Percentiles rank a stretch among this genome's conserved stretches.
Conservation (phyloP, 192 early-diverging fungal species). For the Coemansia sp. region DNA sequence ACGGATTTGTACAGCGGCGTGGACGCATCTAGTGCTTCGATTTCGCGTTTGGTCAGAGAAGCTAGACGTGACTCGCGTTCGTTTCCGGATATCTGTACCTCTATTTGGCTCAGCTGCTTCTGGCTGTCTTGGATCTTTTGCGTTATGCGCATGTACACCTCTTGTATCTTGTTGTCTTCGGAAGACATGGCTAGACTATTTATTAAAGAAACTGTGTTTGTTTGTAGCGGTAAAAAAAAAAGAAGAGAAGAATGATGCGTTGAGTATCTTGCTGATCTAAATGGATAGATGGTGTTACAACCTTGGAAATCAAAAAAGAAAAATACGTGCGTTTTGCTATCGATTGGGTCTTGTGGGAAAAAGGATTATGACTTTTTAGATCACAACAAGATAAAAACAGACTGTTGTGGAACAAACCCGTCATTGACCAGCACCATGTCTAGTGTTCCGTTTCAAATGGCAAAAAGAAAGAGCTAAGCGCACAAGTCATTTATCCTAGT, state of each 20-base stretch:
- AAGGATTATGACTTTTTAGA: too few relatives aligned
- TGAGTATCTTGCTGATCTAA: too few relatives aligned
- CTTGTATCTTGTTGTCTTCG: slow-evolving; percentile 36
- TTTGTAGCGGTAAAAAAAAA: neutral
- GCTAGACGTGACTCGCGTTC: slow-evolving; percentile 49
- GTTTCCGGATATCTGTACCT: slow-evolving; percentile 42
- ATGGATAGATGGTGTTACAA: too few relatives aligned
- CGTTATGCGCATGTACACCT: slow-evolving; percentile 47
- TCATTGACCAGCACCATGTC: too few relatives aligned
- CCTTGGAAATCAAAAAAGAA: too few relatives aligned
- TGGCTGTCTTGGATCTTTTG: slow-evolving; percentile 44
- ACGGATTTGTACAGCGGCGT: slow-evolving; percentile 46
- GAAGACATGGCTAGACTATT: slow-evolving; percentile 14
- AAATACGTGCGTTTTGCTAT: too few relatives aligned
- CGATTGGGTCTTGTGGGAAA: too few relatives aligned
- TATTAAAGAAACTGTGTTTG: neutral
- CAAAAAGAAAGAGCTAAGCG: too few relatives aligned
- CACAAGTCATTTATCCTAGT: neutral
- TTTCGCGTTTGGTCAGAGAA: slow-evolving; percentile 44
- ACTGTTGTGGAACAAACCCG: too few relatives aligned
- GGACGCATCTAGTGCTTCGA: slow-evolving; percentile 29
- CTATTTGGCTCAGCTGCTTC: slow-evolving; percentile 44
- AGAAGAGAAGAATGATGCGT: slow-evolving; percentile 2
- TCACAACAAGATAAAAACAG: too few relatives aligned
- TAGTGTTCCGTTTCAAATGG: too few relatives aligned